Conservation (phyloP, 805 yeast species). For the Nakazawaea molendinolei region DNA sequence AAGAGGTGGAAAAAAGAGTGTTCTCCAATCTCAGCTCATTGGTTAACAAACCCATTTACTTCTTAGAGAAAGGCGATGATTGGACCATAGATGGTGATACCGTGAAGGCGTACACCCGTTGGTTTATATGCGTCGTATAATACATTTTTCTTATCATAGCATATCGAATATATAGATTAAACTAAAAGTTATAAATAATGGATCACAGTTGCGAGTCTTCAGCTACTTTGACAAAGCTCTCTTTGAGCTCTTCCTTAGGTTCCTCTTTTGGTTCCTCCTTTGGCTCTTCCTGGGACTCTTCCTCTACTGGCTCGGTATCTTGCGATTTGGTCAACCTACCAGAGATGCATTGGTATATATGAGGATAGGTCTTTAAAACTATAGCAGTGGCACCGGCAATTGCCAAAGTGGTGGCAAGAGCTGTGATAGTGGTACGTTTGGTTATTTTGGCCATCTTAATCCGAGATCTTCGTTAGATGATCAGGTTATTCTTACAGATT, state of each 20-base stretch:
- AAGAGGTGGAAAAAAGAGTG: too few species aligned
- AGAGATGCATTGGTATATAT: conserved; percentile 3
- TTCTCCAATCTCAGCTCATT: too few species aligned
- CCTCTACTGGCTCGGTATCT: not conserved
- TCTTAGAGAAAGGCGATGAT: too few species aligned
- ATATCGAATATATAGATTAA: too few species aligned
- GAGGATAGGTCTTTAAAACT: conserved; percentile 11
- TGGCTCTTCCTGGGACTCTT: not conserved
- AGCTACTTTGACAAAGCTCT: conserved; percentile 10
- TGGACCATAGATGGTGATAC: too few species aligned
- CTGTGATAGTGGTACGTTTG: conserved; percentile 4
- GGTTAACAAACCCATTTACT: too few species aligned
- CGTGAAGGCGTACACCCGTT: too few species aligned
- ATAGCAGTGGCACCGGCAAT: conserved; percentile 7
- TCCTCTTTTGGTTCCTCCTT: not conserved
- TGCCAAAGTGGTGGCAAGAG: conserved; percentile 7
- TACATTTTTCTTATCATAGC: too few species aligned
- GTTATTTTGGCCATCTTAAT: conserved; percentile 7
- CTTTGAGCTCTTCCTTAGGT: conserved; percentile 5
- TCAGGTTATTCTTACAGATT: too few species aligned
- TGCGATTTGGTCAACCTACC: not conserved
- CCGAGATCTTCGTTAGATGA: too few species aligned
- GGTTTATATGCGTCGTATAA: too few species aligned
- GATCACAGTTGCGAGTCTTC: not conserved
- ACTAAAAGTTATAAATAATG: too few species aligned